phyloP scores from a whole-genome alignment of 441 rosid species.

The Arabidopsis lyrata region DNA sequence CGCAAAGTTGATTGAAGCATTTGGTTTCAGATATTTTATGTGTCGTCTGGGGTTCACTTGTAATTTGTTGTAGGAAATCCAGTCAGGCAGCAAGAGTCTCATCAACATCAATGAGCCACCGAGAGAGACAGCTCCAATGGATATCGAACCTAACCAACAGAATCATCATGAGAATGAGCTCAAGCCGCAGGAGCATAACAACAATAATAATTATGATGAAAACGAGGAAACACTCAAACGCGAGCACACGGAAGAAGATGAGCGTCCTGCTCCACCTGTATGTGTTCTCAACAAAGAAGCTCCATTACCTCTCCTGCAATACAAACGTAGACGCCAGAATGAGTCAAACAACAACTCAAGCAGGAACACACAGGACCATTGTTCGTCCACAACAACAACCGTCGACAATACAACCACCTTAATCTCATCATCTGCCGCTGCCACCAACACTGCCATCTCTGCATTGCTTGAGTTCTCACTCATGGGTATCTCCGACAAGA shows the following conservation, averaged over 20 bases:
- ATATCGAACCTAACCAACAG: conserved; percentile 35
- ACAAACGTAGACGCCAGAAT: conserved; percentile 70
- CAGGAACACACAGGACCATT: conserved; percentile 53
- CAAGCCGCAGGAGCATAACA: conserved; percentile 42
- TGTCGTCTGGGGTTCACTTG: conserved; percentile 15
- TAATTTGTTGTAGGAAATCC: conserved; percentile 52
- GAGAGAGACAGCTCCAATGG: conserved; percentile 47
- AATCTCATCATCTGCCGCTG: conserved; percentile 51
- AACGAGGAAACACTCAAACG: conserved; percentile 61
- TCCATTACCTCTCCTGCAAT: conserved; percentile 70
- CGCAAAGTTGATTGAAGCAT: neutral
- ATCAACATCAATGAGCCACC: conserved; percentile 53
- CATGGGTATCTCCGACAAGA: conserved; percentile 57
- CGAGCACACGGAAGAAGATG: conserved; percentile 49
- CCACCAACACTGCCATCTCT: conserved; percentile 67
- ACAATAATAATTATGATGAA: conserved; percentile 17
- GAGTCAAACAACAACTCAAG: conserved; percentile 61
- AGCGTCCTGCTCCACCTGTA: conserved; percentile 55
- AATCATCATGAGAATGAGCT: conserved; percentile 39
- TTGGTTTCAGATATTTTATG: neutral
- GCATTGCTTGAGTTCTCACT: conserved; percentile 75
- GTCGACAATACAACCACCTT: conserved; percentile 48
- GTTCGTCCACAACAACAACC: conserved; percentile 71
- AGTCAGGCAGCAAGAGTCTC: conserved; percentile 46
- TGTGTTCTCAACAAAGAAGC: conserved; percentile 72